These are phyloP conservation scores for Avena eriantha DNA, from an alignment of 176 grass and related monocot species.

Conservation along the genomic window DNA sequence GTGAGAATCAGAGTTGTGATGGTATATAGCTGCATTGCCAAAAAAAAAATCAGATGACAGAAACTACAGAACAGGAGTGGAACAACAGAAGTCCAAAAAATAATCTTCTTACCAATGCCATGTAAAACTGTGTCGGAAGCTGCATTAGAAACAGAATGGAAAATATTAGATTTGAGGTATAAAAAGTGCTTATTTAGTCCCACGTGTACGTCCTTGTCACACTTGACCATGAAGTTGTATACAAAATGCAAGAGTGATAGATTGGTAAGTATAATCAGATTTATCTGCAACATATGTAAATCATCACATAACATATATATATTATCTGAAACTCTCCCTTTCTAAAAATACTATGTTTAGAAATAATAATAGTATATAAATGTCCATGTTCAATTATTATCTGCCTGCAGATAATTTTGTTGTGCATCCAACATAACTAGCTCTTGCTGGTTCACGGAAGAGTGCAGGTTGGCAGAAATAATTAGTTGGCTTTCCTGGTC, in stretches of 20 bases:
- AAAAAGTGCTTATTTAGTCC: slow-evolving; percentile 15
- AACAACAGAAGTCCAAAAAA: slow-evolving; percentile 27
- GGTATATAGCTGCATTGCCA: slow-evolving; percentile 86
- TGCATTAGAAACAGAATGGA: slow-evolving; percentile 56
- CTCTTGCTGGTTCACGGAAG: neutral
- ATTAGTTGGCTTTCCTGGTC: slow-evolving; percentile 27
- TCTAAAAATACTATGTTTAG: neutral
- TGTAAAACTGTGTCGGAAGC: slow-evolving; percentile 95
- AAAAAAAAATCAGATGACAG: slow-evolving; percentile 28
- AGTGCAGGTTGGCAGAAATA: slow-evolving; percentile 31
- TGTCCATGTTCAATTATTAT: neutral
- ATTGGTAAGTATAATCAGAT: neutral
- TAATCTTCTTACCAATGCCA: slow-evolving; percentile 80
- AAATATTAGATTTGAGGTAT: slow-evolving; percentile 44
- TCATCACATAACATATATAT: neutral
- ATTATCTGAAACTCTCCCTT: neutral
- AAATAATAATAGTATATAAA: neutral
- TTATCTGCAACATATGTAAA: slow-evolving; percentile 15
- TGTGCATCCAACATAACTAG: neutral
- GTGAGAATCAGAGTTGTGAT: slow-evolving; percentile 66
- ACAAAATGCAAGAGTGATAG: slow-evolving; percentile 27
- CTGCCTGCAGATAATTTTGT: neutral
- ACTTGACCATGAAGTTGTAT: neutral
- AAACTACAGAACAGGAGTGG: slow-evolving; percentile 1
- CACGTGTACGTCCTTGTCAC: neutral